phyloP scores from a whole-genome alignment of 139 green algal species.

The Chlorella sp. region DNA sequence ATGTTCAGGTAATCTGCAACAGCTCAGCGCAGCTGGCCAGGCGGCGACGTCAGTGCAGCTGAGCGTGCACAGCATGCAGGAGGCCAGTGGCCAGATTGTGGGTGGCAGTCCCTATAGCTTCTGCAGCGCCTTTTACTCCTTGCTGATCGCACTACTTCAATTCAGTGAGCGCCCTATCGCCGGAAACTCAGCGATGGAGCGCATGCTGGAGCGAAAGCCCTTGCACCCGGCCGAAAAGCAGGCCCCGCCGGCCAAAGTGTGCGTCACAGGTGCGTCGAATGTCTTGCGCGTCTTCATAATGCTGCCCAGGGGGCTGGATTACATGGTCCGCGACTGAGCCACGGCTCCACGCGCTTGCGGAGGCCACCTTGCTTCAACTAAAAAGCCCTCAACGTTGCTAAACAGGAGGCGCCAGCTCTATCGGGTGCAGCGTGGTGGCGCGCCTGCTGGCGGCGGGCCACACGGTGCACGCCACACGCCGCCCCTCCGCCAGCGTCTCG shows the following conservation, averaged over 20 bases:
- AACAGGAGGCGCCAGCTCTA: slow-evolving; percentile 36
- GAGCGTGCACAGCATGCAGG: not conserved
- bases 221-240: not conserved
- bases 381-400: too few species aligned
- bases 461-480: slow-evolving; percentile 53
- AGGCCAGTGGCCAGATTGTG: too few species aligned
- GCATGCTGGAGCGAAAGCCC: slow-evolving; percentile 14
- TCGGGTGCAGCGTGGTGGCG: slow-evolving; percentile 52
- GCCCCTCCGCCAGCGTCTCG: not conserved
- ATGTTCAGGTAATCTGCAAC: too few species aligned
- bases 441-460: slow-evolving; percentile 64
- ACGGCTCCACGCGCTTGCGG: too few species aligned
- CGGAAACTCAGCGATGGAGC: not conserved
- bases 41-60: not conserved
- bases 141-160: not conserved
- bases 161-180: not conserved
- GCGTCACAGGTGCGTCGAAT: slow-evolving; percentile 20
- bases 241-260: not conserved
- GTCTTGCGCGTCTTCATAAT: too few species aligned
- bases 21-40: too few species aligned
- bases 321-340: not conserved
- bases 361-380: not conserved
- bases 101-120: not conserved
- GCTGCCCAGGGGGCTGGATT: too few species aligned
- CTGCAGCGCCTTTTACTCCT: not conserved